Percentiles rank a stretch among this genome's conserved stretches.
Evolutionary conservation across 2,329 filamentous ascomycete species (phyloP).

Genomic region (Geosmithia morbida): DNA sequence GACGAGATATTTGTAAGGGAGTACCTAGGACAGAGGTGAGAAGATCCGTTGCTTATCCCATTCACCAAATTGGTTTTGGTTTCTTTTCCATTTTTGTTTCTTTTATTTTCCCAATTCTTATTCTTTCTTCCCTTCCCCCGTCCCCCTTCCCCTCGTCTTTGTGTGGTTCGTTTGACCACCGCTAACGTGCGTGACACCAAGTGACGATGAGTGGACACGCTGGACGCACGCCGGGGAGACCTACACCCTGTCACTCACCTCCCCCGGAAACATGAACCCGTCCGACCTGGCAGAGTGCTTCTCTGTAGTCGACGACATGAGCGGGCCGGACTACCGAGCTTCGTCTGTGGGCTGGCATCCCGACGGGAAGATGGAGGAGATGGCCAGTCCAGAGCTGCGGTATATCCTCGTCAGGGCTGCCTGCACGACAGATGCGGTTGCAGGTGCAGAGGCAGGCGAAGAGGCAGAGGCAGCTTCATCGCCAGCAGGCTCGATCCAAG

Average conservation of each 20-base stretch:
- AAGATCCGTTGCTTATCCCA: neutral
- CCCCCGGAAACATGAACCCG: slow-evolving; percentile 20
- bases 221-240: slow-evolving; percentile 25
- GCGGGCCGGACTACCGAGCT: slow-evolving; percentile 44
- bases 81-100: neutral
- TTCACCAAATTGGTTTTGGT: neutral
- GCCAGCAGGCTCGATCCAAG: slow-evolving; percentile 23
- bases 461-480: neutral
- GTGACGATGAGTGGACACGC: slow-evolving; percentile 33
- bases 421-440: slow-evolving; percentile 2
- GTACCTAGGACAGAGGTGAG: slow-evolving; percentile 31
- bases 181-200: no score
- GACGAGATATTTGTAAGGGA: slow-evolving; percentile 32
- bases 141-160: no score
- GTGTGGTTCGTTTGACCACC: no score
- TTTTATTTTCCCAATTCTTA: neutral
- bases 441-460: no score
- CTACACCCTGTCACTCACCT: slow-evolving; percentile 29
- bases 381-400: slow-evolving; percentile 51
- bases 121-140: no score
- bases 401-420: slow-evolving; percentile 46
- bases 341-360: slow-evolving; percentile 52
- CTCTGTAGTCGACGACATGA: slow-evolving; percentile 46
- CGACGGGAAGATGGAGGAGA: slow-evolving; percentile 47
- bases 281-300: slow-evolving; percentile 39